Evolutionary conservation across 805 yeast species (phyloP), one percentile per base, ranked within the genome.

Genomic region (Monosporozyma unispora): DNA sequence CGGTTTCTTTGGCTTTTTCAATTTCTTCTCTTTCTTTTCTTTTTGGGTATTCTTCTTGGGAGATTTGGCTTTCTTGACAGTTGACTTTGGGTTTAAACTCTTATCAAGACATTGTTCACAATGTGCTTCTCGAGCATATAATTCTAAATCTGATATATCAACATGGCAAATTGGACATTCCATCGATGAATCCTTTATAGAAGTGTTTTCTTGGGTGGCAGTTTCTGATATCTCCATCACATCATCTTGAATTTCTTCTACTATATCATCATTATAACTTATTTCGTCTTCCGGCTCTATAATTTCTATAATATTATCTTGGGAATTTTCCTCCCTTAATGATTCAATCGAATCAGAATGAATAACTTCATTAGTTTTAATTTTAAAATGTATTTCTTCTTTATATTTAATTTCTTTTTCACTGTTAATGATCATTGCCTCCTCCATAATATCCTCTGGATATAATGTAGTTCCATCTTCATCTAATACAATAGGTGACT

Each of bases 81-180:
- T n/a, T 12, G 16, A 4, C 16, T n/a, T 14, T 31, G 12, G 35
- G 5, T n/a, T 12, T 14, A 31, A 14, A 31, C 35, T 18, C 28
- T 12, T 42, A 23, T 56, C 66, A 3, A 78, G 59, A 54, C 88
- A 82, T 29, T 67, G 63, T 49, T 79, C 81, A 16, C 81, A 84
- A 57, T 82, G 88, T 3, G 67, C 61, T 8, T 71, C 73, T 39
- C 84, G 64, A 25, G 69, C 71, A 29, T 69, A 69, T 5, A 80
- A 51, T 2, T 67, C 58, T 18, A 76, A 62, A 1, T 50, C 50
- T 2, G 74, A 65, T 21, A 82, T 53, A 41, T 71, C 61, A 2
- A 65, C 47, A 6, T 52, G 48, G 54, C 88, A 82, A 1, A 81
- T 61, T 0, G 87, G 87, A 57, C 88, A 82, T 2, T 16, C 8